These are phyloP conservation scores for Didymella glomerata DNA, from an alignment of 2,329 filamentous ascomycete genomes.

Conservation along the genomic window DNA sequence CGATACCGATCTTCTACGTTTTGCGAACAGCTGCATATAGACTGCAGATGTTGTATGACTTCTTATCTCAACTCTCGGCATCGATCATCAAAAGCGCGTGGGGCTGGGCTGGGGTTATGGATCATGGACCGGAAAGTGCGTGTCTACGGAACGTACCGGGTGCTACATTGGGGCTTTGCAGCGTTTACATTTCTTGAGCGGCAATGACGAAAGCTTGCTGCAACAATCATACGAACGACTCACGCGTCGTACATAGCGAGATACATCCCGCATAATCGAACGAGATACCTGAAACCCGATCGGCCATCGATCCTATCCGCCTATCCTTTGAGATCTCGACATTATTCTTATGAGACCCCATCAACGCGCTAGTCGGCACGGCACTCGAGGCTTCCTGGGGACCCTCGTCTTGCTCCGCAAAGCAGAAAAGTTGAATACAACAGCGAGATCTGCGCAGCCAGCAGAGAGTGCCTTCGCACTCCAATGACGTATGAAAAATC, in stretches of 20 bases:
- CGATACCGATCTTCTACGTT: slow-evolving; percentile 31
- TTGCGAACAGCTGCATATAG: slow-evolving; percentile 25
- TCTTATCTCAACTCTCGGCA: slow-evolving; percentile 25
- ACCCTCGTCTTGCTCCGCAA: not conserved
- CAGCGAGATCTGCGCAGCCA: too few species aligned
- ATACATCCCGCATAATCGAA: slow-evolving; percentile 17
- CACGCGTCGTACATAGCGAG: slow-evolving; percentile 19
- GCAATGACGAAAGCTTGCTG: slow-evolving; percentile 17
- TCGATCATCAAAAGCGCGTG: slow-evolving; percentile 30
- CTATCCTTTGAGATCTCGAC: not conserved
- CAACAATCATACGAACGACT: slow-evolving; percentile 16
- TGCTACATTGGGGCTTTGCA: slow-evolving; percentile 19
- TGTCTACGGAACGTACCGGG: slow-evolving; percentile 22
- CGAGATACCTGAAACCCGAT: slow-evolving; percentile 16
- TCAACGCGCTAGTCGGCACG: not conserved
- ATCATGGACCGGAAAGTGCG: slow-evolving; percentile 19
- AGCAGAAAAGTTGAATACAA: too few species aligned
- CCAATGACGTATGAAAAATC: too few species aligned
- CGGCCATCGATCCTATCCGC: not conserved
- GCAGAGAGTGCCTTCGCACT: too few species aligned
- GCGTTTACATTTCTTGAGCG: slow-evolving; percentile 23
- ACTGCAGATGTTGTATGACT: slow-evolving; percentile 25
- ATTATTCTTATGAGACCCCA: not conserved
- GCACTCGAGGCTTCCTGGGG: not conserved
- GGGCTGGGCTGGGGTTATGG: slow-evolving; percentile 24